Evolutionary conservation across 192 early-diverging fungal species (phyloP), one percentile per base, ranked within the genome.

Genomic region (Cetraspora pellucida): DNA sequence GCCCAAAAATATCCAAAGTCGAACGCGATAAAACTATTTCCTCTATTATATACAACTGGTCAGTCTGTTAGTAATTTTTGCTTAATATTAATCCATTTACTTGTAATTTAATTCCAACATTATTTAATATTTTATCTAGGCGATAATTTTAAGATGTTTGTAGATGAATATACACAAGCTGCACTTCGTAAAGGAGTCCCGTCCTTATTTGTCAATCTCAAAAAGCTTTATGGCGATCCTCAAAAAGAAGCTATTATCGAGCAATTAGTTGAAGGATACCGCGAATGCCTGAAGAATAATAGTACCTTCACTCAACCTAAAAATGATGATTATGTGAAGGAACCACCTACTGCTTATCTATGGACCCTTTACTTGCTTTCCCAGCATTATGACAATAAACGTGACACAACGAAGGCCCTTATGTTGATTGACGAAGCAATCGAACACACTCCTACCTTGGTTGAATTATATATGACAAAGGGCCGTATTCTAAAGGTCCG

Each of bases 351-450:
- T 19, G 91, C 92, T 10, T 82, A 88, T 7, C 86, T 96, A 45
- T 99, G 97, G 97, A 91, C 93, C n/a, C 85, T 89, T 30, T 95
- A 94, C 80, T 99, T 94, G 80, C 85, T 97, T 69, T 95, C 96
- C 6, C 94, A 96, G 75, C 94, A 95, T 77, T 91, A 87, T 72
- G 96, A 99, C 79, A 89, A 87, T 71, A 86, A 91, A 66, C 83
- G 90, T 44, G 85, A 95, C 69, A 78, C 85, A 3, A 85, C 82
- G 31, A 86, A 88, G 63, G 96, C 96, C 1, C 81, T 99, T 80
- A 80, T 85, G 68, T 82, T 87, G 72, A 93, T 99, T 28, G 87
- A 97, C 57, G 83, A 88, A 63, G 95, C 95, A 13, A 92, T 97
- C 79, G 85, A 85, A 54, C 90, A 93, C 74, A 93, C 96, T n/a